Evolutionary conservation across 495 filamentous ascomycete species (phyloP).

Genomic region (Lasiosphaeria ovina): DNA sequence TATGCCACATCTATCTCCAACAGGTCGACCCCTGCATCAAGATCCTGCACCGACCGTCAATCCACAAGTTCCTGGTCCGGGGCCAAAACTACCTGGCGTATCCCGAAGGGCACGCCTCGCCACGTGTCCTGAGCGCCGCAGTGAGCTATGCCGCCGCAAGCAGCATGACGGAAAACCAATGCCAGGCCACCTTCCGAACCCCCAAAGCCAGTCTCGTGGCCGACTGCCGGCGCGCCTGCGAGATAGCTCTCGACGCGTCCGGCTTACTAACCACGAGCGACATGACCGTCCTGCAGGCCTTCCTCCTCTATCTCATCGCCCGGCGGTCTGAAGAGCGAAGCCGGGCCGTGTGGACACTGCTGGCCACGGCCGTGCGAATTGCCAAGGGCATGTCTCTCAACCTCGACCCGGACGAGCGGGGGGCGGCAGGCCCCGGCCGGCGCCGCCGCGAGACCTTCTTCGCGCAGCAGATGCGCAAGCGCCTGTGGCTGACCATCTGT

Average conservation of each 20-base stretch:
- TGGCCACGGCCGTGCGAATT: not conserved
- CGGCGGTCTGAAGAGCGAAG: not conserved
- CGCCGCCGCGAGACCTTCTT: not conserved
- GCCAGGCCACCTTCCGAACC: not conserved
- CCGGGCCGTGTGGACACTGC: not conserved
- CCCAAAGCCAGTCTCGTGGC: not conserved
- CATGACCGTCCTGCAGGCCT: not conserved
- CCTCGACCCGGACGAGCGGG: not conserved
- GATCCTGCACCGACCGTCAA: not conserved
- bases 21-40: not conserved
- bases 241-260: not conserved
- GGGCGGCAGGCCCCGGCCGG: not conserved
- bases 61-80: not conserved
- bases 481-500: not conserved
- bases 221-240: not conserved
- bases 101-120: not conserved
- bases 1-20: slow-evolving; percentile 1
- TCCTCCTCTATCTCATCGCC: not conserved
- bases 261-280: not conserved
- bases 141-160: not conserved
- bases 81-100: not conserved
- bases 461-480: not conserved
- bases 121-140: not conserved
- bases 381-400: not conserved
- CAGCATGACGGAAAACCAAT: not conserved